A percentile compares a stretch with the other conserved stretches of the same genome.
Evolutionary conservation across 83 land plant species (phyloP).

Genomic region (Picea abies): DNA sequence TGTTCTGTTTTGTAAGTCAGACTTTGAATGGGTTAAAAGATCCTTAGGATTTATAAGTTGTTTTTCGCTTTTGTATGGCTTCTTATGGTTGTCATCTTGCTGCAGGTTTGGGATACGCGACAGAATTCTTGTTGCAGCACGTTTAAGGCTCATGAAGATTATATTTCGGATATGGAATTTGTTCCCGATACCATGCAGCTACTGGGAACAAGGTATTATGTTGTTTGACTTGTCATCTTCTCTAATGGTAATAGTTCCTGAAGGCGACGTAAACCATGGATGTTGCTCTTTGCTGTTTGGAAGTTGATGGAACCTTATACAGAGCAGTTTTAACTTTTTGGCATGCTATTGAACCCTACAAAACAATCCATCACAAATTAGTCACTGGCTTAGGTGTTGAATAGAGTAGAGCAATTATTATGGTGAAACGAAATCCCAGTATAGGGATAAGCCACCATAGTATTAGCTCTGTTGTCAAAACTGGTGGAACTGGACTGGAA

Average conservation of each 20-base stretch:
- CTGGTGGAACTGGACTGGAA: too few species aligned
- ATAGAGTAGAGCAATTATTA: too few species aligned
- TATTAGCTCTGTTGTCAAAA: too few species aligned
- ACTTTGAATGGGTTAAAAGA: too few species aligned
- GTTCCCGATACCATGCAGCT: conserved; percentile 54
- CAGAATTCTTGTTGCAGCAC: conserved; percentile 63
- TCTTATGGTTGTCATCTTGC: neutral
- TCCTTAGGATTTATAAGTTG: neutral
- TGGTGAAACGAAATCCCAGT: too few species aligned
- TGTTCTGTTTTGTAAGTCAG: too few species aligned
- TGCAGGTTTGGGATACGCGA: conserved; percentile 76
- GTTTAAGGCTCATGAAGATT: conserved; percentile 69
- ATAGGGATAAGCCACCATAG: too few species aligned
- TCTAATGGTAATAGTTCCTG: neutral
- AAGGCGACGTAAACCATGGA: neutral
- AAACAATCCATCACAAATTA: too few species aligned
- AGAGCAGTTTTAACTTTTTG: too few species aligned
- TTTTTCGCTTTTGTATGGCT: neutral
- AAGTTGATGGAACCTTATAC: neutral
- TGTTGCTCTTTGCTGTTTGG: neutral
- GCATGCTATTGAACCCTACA: too few species aligned
- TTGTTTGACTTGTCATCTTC: neutral
- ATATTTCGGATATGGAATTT: conserved; percentile 76
- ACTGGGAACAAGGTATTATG: conserved; percentile 51
- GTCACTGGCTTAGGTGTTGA: too few species aligned